Percentiles rank a stretch among this genome's conserved stretches.
Conservation (phyloP, 371 early-diverging fungal genomes). For the Mucor velutinosus region DNA sequence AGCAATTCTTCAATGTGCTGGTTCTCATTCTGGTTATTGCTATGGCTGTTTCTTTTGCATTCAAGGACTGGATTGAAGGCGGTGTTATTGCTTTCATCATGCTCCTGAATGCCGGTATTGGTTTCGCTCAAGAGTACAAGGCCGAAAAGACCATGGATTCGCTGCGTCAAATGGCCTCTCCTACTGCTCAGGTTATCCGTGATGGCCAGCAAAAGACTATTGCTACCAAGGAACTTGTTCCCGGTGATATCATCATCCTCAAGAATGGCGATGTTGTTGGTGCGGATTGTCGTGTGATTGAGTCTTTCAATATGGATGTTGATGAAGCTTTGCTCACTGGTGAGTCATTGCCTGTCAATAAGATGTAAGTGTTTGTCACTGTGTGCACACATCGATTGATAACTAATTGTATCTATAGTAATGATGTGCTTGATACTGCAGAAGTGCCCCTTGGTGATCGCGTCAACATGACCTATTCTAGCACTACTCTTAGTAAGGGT, state of each 20-base stretch:
- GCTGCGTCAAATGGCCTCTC: slow-evolving; percentile 82
- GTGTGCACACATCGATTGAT: too few relatives aligned
- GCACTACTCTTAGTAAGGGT: slow-evolving; percentile 60
- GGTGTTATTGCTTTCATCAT: slow-evolving; percentile 78
- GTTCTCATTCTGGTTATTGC: slow-evolving; percentile 79
- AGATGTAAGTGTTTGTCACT: slow-evolving; percentile 1
- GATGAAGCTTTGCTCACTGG: slow-evolving; percentile 89
- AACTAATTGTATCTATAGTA: too few relatives aligned
- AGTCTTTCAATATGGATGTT: slow-evolving; percentile 82
- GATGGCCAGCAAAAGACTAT: slow-evolving; percentile 72
- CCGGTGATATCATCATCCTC: slow-evolving; percentile 88
- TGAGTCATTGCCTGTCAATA: slow-evolving; percentile 46
- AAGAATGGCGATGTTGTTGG: slow-evolving; percentile 91
- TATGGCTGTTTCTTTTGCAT: slow-evolving; percentile 65
- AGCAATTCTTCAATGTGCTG: slow-evolving; percentile 83
- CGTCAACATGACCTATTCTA: slow-evolving; percentile 62
- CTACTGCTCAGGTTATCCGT: slow-evolving; percentile 82
- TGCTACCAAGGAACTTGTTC: slow-evolving; percentile 77
- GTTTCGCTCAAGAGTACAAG: slow-evolving; percentile 87
- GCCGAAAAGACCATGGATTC: slow-evolving; percentile 93
- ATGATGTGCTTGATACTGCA: slow-evolving; percentile 24
- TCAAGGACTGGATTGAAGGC: slow-evolving; percentile 70
- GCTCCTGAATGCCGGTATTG: slow-evolving; percentile 79
- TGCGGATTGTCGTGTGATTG: slow-evolving; percentile 90
- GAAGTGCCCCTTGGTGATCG: slow-evolving; percentile 58